Percentiles rank a stretch among this genome's conserved stretches.
Evolutionary conservation across 2,329 filamentous ascomycete species (phyloP).

Genomic region (Pseudomassariella vexata): DNA sequence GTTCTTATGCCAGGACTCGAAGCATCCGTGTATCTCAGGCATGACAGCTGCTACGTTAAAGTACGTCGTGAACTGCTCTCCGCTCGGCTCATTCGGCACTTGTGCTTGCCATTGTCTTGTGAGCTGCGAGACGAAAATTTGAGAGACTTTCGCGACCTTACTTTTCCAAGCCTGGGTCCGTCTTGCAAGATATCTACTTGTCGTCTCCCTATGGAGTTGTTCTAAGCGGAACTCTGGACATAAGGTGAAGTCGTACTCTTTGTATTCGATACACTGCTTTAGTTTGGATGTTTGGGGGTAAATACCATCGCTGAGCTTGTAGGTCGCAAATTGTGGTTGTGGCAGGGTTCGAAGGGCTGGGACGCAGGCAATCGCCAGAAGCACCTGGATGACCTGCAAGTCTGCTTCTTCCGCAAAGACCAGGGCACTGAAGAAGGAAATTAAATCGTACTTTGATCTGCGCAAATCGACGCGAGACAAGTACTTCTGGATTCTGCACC

Average conservation of each 20-base stretch:
- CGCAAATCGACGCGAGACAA: conserved; percentile 7
- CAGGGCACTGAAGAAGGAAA: conserved; percentile 21
- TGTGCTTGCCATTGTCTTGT: no score
- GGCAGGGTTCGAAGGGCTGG: conserved; percentile 8
- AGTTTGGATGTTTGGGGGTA: no score
- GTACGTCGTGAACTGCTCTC: no score
- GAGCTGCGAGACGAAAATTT: no score
- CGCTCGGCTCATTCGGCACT: no score
- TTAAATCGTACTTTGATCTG: conserved; percentile 18
- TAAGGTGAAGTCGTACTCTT: no score
- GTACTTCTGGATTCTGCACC: conserved; percentile 14
- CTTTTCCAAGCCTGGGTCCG: no score
- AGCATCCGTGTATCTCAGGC: background rate
- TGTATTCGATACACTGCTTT: no score
- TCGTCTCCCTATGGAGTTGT: no score
- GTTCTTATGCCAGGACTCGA: conserved; percentile 1
- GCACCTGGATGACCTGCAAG: conserved; percentile 17
- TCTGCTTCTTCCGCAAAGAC: conserved; percentile 16
- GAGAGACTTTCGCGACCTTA: no score
- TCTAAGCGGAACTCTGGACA: no score
- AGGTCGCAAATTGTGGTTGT: conserved; percentile 6
- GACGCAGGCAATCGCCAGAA: conserved; percentile 19
- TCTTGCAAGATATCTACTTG: no score
- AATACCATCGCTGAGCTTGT: conserved; percentile 10
- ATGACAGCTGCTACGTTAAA: background rate